These are phyloP conservation scores for Hemerocallis citrina DNA, from an alignment of 106 monocot genomes.

Conservation along the genomic window DNA sequence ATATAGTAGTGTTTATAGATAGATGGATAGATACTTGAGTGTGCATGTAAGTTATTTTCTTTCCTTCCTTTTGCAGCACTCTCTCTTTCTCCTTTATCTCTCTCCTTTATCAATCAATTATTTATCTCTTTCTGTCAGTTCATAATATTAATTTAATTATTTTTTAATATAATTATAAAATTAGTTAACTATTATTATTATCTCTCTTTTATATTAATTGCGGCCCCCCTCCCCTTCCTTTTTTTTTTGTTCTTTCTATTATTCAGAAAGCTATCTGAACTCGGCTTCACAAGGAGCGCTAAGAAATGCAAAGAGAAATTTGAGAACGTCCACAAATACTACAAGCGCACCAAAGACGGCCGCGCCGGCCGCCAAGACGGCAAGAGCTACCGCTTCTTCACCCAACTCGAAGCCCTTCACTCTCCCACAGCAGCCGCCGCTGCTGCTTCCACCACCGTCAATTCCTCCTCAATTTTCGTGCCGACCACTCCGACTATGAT, in stretches of 20 bases:
- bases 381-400: conserved; percentile 87
- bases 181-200: no score
- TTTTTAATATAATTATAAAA: no score
- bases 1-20: no score
- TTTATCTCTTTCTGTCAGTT: background rate
- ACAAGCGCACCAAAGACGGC: conserved; percentile 91
- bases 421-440: background rate
- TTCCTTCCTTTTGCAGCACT: background rate
- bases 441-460: background rate
- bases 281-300: conserved; percentile 62
- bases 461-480: background rate
- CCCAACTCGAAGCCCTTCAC: conserved; percentile 68
- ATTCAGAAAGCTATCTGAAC: conserved; percentile 59
- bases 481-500: no score
- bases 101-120: background rate
- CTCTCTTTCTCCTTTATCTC: background rate
- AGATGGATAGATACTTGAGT: conserved; percentile 6
- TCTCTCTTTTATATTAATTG: no score
- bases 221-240: no score
- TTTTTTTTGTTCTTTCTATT: no score
- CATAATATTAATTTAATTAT: no score
- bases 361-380: conserved; percentile 85
- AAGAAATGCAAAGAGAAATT: conserved; percentile 96
- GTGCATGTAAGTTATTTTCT: conserved; percentile 18
- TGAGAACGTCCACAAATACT: conserved; percentile 96